These are phyloP conservation scores for Lactuca sativa DNA, from an alignment of 129 eudicot genomes.

Conservation along the genomic window DNA sequence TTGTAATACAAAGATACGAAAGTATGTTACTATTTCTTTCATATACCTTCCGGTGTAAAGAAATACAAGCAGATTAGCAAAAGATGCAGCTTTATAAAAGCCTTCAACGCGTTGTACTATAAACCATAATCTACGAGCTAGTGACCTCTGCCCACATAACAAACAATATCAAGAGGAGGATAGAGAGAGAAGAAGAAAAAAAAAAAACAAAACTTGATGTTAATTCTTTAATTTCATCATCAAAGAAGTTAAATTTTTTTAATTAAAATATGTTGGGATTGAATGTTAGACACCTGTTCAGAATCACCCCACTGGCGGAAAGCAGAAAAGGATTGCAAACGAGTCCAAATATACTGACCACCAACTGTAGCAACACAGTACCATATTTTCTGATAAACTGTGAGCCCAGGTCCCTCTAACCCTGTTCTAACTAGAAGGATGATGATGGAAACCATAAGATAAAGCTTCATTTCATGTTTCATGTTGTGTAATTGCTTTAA, in stretches of 20 bases:
- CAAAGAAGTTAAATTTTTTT: not conserved
- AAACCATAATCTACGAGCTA: conserved; percentile 87
- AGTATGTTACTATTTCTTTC: not conserved
- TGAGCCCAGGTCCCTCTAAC: conserved; percentile 97
- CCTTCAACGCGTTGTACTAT: conserved; percentile 87
- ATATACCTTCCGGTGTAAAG: conserved; percentile 87
- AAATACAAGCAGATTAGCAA: conserved; percentile 83
- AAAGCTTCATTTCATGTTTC: not conserved
- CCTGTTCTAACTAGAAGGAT: conserved; percentile 71
- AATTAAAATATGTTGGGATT: not conserved
- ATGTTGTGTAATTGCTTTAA: not conserved
- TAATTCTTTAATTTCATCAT: conserved; percentile 7
- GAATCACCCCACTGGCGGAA: conserved; percentile 96
- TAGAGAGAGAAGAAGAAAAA: not conserved
- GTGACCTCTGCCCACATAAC: conserved; percentile 55
- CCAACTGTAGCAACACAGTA: conserved; percentile 94
- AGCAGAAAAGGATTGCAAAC: conserved; percentile 92
- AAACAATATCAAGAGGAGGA: conserved; percentile 1
- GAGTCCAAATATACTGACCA: conserved; percentile 92
- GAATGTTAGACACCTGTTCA: conserved; percentile 62
- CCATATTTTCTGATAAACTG: conserved; percentile 86
- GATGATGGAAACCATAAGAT: conserved; percentile 18
- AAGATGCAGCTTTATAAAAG: conserved; percentile 88
- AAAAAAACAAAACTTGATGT: not conserved
- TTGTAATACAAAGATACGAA: not conserved